Base-by-base conservation (phyloP, 106 monocot species). In the Iris macrosiphon region DNA sequence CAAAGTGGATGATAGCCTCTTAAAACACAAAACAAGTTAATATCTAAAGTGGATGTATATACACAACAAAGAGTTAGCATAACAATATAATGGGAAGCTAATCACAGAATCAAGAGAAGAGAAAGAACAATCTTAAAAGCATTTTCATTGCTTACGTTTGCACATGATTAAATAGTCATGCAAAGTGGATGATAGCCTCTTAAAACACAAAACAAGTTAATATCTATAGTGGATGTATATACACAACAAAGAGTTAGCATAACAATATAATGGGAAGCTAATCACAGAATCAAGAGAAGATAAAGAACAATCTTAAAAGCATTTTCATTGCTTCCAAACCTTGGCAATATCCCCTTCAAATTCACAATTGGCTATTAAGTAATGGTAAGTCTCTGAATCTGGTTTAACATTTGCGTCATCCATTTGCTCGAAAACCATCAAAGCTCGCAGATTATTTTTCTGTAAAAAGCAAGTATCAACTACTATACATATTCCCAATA, bases 301-400 rank as follows among this genome's bases (percentile, higher is more conserved):
- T 11, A 28, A 50, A 26, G 7, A 6, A 48, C 2, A 26, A 26
- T 26, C 6, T 15, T 12, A 24, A 26, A 14, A 21, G 7, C 14
- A 62, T 26, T 26, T 25, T 15, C 26, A 17, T 32, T 52, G 51
- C 4, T 34, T 21, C 20, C 59, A 64, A 61, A 88, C 93, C 87
- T 93, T 80, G 17, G 37, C 51, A 49, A 88, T 72, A 45, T 93
- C 80, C n/a, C 80, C 59, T 63, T 87, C 68, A 46, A 61, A 60
- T 44, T 77, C 65, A 66, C 79, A 79, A 61, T 80, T 87, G 30
- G 66, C 30, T 59, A 93, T 80, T 59, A 93, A 71, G 55, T 87
- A 80, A 75, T 77, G 66, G 60, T 63, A 93, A 46, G 93, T 93
- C 51, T 88, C 83, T 7, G 87, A 74, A 93, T 93, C 87, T 73